phyloP scores from a whole-genome alignment of 306 rosid genomes.

The Albizia julibrissin region DNA sequence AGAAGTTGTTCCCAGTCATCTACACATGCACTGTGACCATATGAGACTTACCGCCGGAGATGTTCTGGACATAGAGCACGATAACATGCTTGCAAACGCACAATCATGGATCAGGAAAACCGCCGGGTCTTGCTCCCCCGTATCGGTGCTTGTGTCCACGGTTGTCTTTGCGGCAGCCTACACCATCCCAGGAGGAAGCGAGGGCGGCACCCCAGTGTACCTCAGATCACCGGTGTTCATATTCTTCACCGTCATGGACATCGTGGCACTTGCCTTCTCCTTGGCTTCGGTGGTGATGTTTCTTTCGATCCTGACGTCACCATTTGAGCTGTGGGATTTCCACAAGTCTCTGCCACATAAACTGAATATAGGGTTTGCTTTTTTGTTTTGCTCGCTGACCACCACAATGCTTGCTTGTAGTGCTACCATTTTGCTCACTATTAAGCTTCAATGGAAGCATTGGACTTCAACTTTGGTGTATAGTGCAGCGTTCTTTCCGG shows the following conservation, averaged over 20 bases:
- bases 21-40: slow-evolving; percentile 6
- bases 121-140: slow-evolving; percentile 40
- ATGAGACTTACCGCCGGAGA: not conserved
- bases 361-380: slow-evolving; percentile 30
- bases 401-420: slow-evolving; percentile 41
- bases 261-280: slow-evolving; percentile 37
- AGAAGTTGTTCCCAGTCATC: not conserved
- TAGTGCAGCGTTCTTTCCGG: slow-evolving; percentile 36
- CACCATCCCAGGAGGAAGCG: slow-evolving; percentile 29
- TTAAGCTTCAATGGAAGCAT: not conserved
- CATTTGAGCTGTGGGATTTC: slow-evolving; percentile 35
- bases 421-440: slow-evolving; percentile 33
- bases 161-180: slow-evolving; percentile 46
- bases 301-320: slow-evolving; percentile 43
- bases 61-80: slow-evolving; percentile 11
- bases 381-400: slow-evolving; percentile 34
- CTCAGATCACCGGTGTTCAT: slow-evolving; percentile 27
- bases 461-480: slow-evolving; percentile 32
- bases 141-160: slow-evolving; percentile 35
- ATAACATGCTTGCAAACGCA: slow-evolving; percentile 5
- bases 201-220: not conserved
- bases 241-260: slow-evolving; percentile 41
- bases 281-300: slow-evolving; percentile 46
- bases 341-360: slow-evolving; percentile 28
- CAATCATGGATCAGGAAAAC: slow-evolving; percentile 34